Conservation (phyloP, 2,329 filamentous ascomycete species). For the Cryphonectria naterciae region DNA sequence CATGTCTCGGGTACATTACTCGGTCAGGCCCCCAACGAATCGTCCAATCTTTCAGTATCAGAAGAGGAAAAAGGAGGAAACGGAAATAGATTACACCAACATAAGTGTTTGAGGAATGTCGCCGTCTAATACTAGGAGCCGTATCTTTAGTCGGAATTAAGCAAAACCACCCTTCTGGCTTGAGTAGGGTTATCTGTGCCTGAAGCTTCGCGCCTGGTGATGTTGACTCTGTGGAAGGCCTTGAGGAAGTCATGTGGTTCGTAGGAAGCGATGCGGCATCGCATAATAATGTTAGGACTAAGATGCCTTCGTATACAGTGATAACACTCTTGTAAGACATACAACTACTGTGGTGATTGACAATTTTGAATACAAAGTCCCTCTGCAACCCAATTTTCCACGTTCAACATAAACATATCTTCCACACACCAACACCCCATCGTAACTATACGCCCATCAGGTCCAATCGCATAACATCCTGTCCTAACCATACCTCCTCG, state of each 20-base stretch:
- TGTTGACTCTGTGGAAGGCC: background rate
- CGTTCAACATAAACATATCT: too few species aligned
- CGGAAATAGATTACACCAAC: background rate
- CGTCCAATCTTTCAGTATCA: too few species aligned
- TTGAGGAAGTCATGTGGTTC: background rate
- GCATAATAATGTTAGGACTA: too few species aligned
- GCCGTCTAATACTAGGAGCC: too few species aligned
- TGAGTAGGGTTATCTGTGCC: background rate
- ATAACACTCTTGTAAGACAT: background rate
- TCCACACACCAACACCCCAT: background rate
- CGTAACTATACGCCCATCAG: background rate
- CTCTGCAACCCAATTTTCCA: background rate
- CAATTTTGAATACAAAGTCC: background rate
- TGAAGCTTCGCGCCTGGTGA: background rate
- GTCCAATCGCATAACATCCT: background rate
- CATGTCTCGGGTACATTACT: background rate
- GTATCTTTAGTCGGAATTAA: too few species aligned
- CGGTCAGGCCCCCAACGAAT: too few species aligned
- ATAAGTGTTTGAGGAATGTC: too few species aligned
- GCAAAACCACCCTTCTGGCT: background rate
- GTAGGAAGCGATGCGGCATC: background rate
- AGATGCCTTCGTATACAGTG: too few species aligned
- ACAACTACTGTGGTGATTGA: background rate
- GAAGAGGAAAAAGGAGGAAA: background rate
- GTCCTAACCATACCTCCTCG: background rate